Base-by-base conservation (phyloP, 495 filamentous ascomycete species). In the Staphylotrichum tortipilum region DNA sequence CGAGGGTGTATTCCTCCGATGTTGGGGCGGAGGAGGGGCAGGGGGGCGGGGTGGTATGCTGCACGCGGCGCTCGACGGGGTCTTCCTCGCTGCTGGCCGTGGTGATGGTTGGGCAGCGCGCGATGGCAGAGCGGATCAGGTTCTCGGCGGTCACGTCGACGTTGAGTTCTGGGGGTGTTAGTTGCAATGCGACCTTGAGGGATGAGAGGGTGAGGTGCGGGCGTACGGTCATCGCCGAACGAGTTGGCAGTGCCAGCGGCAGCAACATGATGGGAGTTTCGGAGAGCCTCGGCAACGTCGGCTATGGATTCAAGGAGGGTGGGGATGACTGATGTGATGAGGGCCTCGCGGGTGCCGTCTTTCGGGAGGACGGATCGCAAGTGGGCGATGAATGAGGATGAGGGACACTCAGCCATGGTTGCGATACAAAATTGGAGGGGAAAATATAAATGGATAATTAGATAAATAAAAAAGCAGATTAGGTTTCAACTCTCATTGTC, bases 1-100 rank as follows among this genome's bases (percentile, higher is more conserved):
- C 76, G n/a, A 77, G 47, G 1, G 75, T 73, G 58, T 78, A 78
- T n/a, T 67, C 52, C 42, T 77, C 74, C 6, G 26, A 28, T 35
- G 33, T 7, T 12, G 28, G 3, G 24, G 19, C 3, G 9, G 38
- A 17, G 18, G 46, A 38, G 18, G 18, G 41, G 22, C 35, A 44
- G 14, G 44, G 9, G 11, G n/a, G 0, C 3, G 15, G 4, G 39
- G n/a, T n/a, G n/a, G n/a, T n/a, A n/a, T 51, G 45, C 8, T 28
- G 18, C 9, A 62, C 57, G 30, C 52, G 49, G 19, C 56, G 55
- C 56, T 78, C 75, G 2, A 72, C 53, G 3, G 74, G 74, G 33
- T 78, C 73, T 56, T 79, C 76, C 50, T 79, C 76, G 60, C 72
- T 76, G 55, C 70, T 73, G 7, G 73, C 75, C 0, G 68, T 70